These are phyloP conservation scores for Hyparrhenia diplandra DNA, from an alignment of 176 grass and related monocot species.

Conservation along the genomic window DNA sequence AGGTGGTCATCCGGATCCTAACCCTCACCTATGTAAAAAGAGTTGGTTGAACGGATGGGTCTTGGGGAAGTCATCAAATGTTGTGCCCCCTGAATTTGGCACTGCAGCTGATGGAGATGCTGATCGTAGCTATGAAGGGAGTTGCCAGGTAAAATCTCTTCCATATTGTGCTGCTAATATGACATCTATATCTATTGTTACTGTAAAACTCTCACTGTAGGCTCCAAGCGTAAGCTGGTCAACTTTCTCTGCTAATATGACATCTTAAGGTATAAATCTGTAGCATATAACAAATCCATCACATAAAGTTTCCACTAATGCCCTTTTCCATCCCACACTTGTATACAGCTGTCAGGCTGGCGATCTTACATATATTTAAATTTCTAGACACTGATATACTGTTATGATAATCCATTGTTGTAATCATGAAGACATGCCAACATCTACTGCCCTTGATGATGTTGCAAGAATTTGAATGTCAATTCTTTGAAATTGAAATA, in stretches of 20 bases:
- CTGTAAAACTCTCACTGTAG: neutral
- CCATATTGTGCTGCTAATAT: conserved; percentile 16
- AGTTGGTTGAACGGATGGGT: conserved; percentile 92
- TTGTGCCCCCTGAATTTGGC: conserved; percentile 90
- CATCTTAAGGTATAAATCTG: too few species aligned
- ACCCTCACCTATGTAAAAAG: conserved; percentile 97
- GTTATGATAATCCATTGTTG: conserved; percentile 28
- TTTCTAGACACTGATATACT: neutral
- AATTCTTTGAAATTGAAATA: conserved; percentile 93
- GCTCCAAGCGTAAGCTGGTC: too few species aligned
- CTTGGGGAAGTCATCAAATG: conserved; percentile 67
- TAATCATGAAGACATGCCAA: conserved; percentile 94
- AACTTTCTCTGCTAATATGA: too few species aligned
- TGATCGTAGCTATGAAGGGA: conserved; percentile 97
- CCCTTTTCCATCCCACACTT: neutral
- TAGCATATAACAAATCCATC: neutral
- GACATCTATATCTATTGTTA: neutral
- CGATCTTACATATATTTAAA: too few species aligned
- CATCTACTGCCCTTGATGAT: conserved; percentile 98
- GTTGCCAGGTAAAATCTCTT: conserved; percentile 80
- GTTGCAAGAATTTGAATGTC: conserved; percentile 92
- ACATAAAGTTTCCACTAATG: neutral
- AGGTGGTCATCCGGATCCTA: conserved; percentile 93
- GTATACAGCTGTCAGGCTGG: neutral
- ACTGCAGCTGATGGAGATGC: conserved; percentile 98